These are phyloP conservation scores for Catunica adiposa DNA, from an alignment of 2,329 filamentous ascomycete species.

Conservation along the genomic window DNA sequence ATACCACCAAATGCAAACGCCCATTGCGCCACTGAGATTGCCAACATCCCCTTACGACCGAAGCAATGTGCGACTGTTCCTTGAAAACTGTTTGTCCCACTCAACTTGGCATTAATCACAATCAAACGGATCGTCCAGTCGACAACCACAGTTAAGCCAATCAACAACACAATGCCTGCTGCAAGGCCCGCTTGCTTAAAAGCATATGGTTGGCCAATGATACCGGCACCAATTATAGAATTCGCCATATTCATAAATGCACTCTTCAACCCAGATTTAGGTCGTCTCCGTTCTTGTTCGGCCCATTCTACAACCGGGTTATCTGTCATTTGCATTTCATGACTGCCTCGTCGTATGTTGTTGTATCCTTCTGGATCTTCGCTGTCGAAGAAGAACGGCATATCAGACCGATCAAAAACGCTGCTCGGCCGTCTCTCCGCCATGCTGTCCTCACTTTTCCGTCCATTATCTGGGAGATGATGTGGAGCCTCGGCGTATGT, in stretches of 20 bases:
- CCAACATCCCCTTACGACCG: conserved; percentile 69
- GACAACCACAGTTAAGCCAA: conserved; percentile 64
- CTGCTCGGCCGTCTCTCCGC: conserved; percentile 11
- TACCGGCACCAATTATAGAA: conserved; percentile 73
- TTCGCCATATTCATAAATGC: conserved; percentile 99
- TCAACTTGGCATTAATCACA: conserved; percentile 93
- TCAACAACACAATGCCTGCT: conserved; percentile 61
- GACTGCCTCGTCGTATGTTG: conserved; percentile 6
- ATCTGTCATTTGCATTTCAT: conserved; percentile 15
- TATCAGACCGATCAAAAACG: conserved; percentile 11
- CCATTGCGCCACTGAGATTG: conserved; percentile 86
- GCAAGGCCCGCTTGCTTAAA: conserved; percentile 78
- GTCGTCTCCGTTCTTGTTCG: conserved; percentile 42
- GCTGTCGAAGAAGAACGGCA: conserved; percentile 13
- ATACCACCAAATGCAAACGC: conserved; percentile 97
- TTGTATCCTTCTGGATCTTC: conserved; percentile 5
- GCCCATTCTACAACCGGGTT: conserved; percentile 24
- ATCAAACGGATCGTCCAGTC: conserved; percentile 98
- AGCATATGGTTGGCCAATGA: conserved; percentile 85
- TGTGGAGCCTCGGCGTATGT: conserved; percentile 25
- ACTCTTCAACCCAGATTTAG: conserved; percentile 69
- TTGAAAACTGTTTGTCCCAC: conserved; percentile 85
- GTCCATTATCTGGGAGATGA: conserved; percentile 14
- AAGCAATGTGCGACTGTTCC: conserved; percentile 93
- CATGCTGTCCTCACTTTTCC: conserved; percentile 13